Percentiles rank a stretch among this genome's conserved stretches.
These are phyloP conservation scores for Capsella bursapastoris DNA, from an alignment of 345 rosid species.

Conservation along the genomic window DNA sequence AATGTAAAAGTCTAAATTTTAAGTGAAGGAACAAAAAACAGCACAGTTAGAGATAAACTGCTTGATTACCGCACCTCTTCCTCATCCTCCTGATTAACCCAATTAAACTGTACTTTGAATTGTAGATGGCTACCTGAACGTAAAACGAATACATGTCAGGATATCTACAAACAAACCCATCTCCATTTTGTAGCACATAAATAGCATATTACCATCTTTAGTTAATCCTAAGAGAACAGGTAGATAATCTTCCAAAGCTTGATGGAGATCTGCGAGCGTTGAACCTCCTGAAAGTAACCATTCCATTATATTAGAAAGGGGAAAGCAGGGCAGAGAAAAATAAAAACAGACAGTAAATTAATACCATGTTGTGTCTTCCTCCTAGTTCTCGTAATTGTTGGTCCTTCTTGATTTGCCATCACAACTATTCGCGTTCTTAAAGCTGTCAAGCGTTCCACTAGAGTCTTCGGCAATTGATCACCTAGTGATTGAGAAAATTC, in stretches of 20 bases:
- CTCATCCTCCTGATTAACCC: slow-evolving; percentile 96
- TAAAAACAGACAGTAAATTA: slow-evolving; percentile 1
- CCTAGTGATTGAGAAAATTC: slow-evolving; percentile 83
- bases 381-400: slow-evolving; percentile 87
- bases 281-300: slow-evolving; percentile 73
- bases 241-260: slow-evolving; percentile 96
- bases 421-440: slow-evolving; percentile 90
- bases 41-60: slow-evolving; percentile 17
- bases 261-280: slow-evolving; percentile 91
- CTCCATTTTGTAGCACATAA: background rate
- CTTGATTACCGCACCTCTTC: slow-evolving; percentile 66
- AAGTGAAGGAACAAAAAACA: background rate
- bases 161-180: slow-evolving; percentile 22
- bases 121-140: slow-evolving; percentile 70
- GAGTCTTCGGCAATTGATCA: slow-evolving; percentile 68
- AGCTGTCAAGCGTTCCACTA: slow-evolving; percentile 83
- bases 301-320: background rate
- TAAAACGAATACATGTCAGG: slow-evolving; percentile 15
- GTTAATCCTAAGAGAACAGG: slow-evolving; percentile 91
- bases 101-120: slow-evolving; percentile 77
- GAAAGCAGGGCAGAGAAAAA: slow-evolving; percentile 5
- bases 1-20: background rate
- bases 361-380: slow-evolving; percentile 98
- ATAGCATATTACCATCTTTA: slow-evolving; percentile 68
- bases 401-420: slow-evolving; percentile 98